A percentile compares a stretch with the other conserved stretches of the same genome.
These are phyloP conservation scores for Sphagnurus paluster DNA, from an alignment of 1,284 basidiomycete genomes.

Conservation along the genomic window DNA sequence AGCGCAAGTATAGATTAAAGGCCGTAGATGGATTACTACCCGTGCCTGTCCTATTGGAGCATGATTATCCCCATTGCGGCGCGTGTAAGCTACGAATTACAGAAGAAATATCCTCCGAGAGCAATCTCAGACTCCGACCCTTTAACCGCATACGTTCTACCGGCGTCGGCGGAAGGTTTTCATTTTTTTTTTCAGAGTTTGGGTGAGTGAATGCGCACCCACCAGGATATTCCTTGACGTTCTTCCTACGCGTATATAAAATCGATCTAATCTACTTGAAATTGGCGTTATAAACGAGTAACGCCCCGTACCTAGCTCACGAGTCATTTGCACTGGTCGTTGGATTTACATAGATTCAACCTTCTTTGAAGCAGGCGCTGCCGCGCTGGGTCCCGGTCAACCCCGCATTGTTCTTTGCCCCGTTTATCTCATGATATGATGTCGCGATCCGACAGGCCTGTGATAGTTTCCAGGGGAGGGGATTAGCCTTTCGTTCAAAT, in stretches of 20 bases:
- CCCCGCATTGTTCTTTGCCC: too few relatives aligned
- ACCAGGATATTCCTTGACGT: too few relatives aligned
- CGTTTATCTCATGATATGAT: slow-evolving; percentile 4
- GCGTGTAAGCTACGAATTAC: slow-evolving; percentile 7
- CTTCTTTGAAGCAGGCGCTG: not conserved
- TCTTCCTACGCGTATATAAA: too few relatives aligned
- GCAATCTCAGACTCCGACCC: not conserved
- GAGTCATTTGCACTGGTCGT: too few relatives aligned
- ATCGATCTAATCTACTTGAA: too few relatives aligned
- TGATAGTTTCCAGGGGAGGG: slow-evolving; percentile 4
- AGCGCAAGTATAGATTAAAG: too few relatives aligned
- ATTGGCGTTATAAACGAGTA: too few relatives aligned
- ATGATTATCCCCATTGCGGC: slow-evolving; percentile 11
- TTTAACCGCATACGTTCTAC: slow-evolving; percentile 2
- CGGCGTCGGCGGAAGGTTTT: slow-evolving; percentile 6
- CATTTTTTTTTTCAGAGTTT: not conserved
- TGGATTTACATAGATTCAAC: too few relatives aligned
- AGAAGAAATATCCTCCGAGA: not conserved
- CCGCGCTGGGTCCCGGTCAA: not conserved
- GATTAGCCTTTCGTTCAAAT: not conserved
- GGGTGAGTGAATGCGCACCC: too few relatives aligned
- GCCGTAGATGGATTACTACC: too few relatives aligned
- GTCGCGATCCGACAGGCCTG: slow-evolving; percentile 1
- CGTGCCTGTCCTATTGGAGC: too few relatives aligned
- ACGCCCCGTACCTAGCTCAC: too few relatives aligned